Conservation (phyloP, 2,329 filamentous ascomycete genomes). For the Rachicladosporium sp. region DNA sequence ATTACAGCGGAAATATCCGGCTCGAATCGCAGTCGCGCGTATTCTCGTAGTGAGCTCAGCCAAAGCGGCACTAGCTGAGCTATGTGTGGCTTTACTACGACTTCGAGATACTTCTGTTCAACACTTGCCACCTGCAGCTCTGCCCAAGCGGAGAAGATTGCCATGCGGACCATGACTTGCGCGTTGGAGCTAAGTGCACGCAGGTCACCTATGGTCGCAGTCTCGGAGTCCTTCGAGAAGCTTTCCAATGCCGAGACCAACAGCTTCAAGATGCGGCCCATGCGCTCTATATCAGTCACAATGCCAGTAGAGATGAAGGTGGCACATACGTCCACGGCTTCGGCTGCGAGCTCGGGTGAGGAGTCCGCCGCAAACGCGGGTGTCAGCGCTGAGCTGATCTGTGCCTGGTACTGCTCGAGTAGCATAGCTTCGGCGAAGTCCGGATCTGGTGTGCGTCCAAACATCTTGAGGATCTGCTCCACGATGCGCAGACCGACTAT, state of each 20-base stretch:
- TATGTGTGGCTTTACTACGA: constrained; percentile 83
- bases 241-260: constrained; percentile 84
- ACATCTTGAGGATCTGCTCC: constrained; percentile 85
- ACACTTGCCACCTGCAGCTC: constrained; percentile 89
- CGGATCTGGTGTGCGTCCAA: constrained; percentile 87
- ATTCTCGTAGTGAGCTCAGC: constrained; percentile 86
- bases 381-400: constrained; percentile 92
- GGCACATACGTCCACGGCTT: constrained; percentile 95
- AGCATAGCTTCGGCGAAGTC: constrained; percentile 96
- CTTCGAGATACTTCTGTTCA: constrained; percentile 77
- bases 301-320: constrained; percentile 95
- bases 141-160: constrained; percentile 93
- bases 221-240: constrained; percentile 68
- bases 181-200: constrained; percentile 90
- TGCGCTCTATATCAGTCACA: constrained; percentile 93
- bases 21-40: constrained; percentile 85
- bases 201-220: constrained; percentile 80
- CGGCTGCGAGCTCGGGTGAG: constrained; percentile 85
- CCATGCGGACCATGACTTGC: constrained; percentile 96
- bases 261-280: constrained; percentile 93
- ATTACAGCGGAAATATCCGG: constrained; percentile 90
- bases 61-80: constrained; percentile 82
- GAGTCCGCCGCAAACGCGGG: constrained; percentile 94
- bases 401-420: constrained; percentile 94
- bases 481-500: constrained; percentile 91